phyloP scores from a whole-genome alignment of 441 rosid genomes.

The Populus hybrid region DNA sequence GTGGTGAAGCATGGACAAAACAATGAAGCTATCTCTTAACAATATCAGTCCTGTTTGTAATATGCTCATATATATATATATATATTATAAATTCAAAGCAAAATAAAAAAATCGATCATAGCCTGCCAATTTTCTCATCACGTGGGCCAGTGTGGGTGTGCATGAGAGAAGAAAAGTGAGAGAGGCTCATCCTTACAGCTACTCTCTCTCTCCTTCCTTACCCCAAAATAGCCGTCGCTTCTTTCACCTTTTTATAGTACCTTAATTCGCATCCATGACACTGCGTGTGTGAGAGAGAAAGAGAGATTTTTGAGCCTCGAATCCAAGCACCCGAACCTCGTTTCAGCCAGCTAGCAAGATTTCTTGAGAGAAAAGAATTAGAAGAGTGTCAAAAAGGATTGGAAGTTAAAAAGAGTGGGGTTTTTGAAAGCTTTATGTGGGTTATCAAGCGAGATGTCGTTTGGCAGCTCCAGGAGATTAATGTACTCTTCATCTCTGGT shows the following conservation, averaged over 20 bases:
- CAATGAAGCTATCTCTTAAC: background rate
- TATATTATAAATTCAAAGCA: too few relatives aligned
- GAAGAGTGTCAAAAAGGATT: background rate
- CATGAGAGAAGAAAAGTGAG: constrained; percentile 11
- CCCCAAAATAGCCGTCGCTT: constrained; percentile 27
- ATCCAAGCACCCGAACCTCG: background rate
- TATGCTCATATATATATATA: background rate
- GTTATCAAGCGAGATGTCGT: constrained; percentile 19
- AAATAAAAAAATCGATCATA: background rate
- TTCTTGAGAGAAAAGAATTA: background rate
- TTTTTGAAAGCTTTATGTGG: constrained; percentile 22
- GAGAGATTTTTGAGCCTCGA: background rate
- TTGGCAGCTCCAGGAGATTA: constrained; percentile 23
- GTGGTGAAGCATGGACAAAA: background rate
- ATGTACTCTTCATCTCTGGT: constrained; percentile 17
- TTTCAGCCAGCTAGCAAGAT: background rate
- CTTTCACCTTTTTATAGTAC: background rate
- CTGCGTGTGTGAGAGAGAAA: background rate
- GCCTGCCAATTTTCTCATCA: constrained; percentile 20
- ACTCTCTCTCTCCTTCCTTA: constrained; percentile 1
- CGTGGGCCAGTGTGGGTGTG: constrained; percentile 41
- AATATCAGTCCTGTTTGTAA: background rate
- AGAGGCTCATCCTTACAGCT: background rate
- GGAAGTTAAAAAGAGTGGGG: background rate
- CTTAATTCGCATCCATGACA: background rate